phyloP scores from a whole-genome alignment of 2,329 filamentous ascomycete species.

The Alternaria arborescens region DNA sequence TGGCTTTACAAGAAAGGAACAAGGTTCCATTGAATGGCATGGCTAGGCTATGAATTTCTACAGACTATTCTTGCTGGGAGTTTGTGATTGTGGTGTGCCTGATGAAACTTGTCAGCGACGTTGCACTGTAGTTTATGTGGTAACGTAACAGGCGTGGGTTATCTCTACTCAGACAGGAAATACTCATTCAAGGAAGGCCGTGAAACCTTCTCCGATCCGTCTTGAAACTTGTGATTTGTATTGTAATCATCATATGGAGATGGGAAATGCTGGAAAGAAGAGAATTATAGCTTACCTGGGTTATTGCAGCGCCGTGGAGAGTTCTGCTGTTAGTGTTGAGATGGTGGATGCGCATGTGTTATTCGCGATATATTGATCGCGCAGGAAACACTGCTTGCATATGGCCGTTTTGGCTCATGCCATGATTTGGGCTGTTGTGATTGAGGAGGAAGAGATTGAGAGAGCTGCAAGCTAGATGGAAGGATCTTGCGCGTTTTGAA shows the following conservation, averaged over 20 bases:
- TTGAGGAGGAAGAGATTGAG: neutral
- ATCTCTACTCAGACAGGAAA: conserved; percentile 6
- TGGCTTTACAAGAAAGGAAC: neutral
- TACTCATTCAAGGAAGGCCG: conserved; percentile 39
- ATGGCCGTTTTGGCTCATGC: neutral
- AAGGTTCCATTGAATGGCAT: neutral
- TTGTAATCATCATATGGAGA: conserved; percentile 39
- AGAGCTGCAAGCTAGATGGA: neutral
- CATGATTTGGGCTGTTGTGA: neutral
- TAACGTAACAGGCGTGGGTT: neutral
- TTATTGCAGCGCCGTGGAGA: neutral
- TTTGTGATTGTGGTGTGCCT: neutral
- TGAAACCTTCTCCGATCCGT: conserved; percentile 47
- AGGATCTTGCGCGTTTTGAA: conserved; percentile 5
- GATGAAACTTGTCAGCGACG: neutral
- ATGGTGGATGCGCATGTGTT: neutral
- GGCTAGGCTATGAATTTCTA: neutral
- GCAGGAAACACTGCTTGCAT: fast-evolving
- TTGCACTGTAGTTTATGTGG: neutral
- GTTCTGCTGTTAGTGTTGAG: neutral
- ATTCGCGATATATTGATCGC: neutral
- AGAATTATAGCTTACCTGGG: neutral
- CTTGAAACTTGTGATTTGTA: conserved; percentile 44
- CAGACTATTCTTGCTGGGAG: neutral
- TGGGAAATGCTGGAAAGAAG: neutral